These are phyloP conservation scores for Leucogyrophana mollusca DNA, from an alignment of 768 basidiomycete genomes.

Conservation along the genomic window DNA sequence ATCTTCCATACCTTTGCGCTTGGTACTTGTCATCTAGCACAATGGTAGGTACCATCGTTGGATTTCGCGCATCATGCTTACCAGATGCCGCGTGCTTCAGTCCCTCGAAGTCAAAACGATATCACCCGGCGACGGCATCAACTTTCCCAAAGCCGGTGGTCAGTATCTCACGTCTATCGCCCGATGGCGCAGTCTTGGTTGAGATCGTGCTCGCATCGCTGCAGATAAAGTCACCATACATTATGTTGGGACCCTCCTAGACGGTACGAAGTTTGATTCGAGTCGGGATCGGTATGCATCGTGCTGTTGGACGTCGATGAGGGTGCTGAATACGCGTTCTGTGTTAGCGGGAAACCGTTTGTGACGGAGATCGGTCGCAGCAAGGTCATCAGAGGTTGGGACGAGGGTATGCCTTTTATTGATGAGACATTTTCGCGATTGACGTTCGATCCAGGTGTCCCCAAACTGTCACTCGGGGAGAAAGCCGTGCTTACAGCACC, in stretches of 20 bases:
- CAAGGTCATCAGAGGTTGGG: slow-evolving; percentile 89
- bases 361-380: slow-evolving; percentile 72
- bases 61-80: not conserved
- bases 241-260: slow-evolving; percentile 69
- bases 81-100: not conserved
- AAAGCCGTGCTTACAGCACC: slow-evolving; percentile 67
- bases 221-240: slow-evolving; percentile 74
- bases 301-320: not conserved
- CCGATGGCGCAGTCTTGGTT: slow-evolving; percentile 2
- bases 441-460: slow-evolving; percentile 55
- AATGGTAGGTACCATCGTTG: slow-evolving; percentile 27
- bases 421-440: slow-evolving; percentile 10
- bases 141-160: slow-evolving; percentile 73
- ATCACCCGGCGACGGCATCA: slow-evolving; percentile 57
- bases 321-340: slow-evolving; percentile 8
- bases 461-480: slow-evolving; percentile 70
- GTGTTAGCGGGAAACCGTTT: slow-evolving; percentile 57
- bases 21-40: slow-evolving; percentile 25
- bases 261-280: slow-evolving; percentile 73
- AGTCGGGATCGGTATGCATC: slow-evolving; percentile 66
- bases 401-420: slow-evolving; percentile 62
- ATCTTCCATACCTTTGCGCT: slow-evolving; percentile 21
- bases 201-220: slow-evolving; percentile 23
- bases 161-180: slow-evolving; percentile 30
- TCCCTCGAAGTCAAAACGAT: slow-evolving; percentile 54